Conservation (phyloP, 176 grass and related monocot genomes). For the Avena atlantica region DNA sequence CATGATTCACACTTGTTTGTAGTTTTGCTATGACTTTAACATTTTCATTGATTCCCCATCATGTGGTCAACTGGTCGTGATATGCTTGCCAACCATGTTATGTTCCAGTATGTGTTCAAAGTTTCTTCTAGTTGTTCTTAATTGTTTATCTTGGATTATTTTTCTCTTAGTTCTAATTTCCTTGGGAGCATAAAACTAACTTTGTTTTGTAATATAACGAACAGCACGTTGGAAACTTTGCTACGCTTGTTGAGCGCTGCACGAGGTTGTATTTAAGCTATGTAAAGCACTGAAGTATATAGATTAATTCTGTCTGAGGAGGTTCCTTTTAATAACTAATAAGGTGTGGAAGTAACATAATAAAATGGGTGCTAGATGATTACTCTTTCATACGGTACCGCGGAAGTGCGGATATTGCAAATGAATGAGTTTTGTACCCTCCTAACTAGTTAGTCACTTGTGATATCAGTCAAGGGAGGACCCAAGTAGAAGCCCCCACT, state of each 20-base stretch:
- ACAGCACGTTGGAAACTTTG: slow-evolving; percentile 68
- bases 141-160: not conserved
- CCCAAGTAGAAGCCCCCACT: too few relatives aligned
- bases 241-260: slow-evolving; percentile 75
- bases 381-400: not conserved
- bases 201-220: slow-evolving; percentile 15
- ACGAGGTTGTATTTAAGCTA: slow-evolving; percentile 90
- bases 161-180: slow-evolving; percentile 2
- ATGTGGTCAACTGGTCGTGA: not conserved
- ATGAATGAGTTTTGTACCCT: not conserved
- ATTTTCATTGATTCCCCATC: not conserved
- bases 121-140: not conserved
- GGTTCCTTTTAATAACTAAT: not conserved
- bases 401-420: not conserved
- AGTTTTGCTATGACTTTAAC: not conserved
- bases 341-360: not conserved
- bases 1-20: not conserved
- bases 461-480: not conserved
- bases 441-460: not conserved
- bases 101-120: slow-evolving; percentile 17
- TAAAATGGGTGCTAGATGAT: not conserved
- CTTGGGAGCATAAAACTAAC: not conserved
- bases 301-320: slow-evolving; percentile 45
- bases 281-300: slow-evolving; percentile 97
- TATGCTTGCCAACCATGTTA: not conserved